Percentiles rank a stretch among this genome's conserved stretches.
phyloP scores from a whole-genome alignment of 148 eudicot genomes.

The Nepenthes gracilis region DNA sequence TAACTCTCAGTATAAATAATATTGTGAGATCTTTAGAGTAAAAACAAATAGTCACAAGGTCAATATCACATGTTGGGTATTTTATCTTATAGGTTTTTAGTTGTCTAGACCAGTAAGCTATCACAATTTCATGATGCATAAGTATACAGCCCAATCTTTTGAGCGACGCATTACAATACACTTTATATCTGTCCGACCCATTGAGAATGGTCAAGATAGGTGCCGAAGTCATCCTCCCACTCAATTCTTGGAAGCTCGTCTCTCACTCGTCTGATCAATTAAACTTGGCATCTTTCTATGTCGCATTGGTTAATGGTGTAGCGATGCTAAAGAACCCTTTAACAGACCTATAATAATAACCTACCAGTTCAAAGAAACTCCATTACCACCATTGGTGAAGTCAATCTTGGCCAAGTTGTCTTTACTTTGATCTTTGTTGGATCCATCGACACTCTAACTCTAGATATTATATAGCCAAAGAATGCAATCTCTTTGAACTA shows the following conservation, averaged over 20 bases:
- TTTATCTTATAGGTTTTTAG: neutral
- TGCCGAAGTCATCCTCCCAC: neutral
- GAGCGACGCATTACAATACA: constrained; percentile 1
- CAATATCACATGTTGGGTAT: neutral
- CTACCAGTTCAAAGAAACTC: neutral
- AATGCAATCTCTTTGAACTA: neutral
- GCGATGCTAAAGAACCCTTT: neutral
- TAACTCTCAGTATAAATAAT: neutral
- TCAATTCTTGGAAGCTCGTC: neutral
- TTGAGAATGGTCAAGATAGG: neutral
- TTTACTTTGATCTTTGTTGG: neutral
- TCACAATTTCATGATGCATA: neutral
- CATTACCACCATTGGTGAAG: constrained; percentile 4
- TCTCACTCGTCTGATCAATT: neutral
- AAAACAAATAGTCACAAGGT: neutral
- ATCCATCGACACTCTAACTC: neutral
- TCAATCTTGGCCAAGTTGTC: neutral
- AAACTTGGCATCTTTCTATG: neutral
- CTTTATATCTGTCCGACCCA: neutral
- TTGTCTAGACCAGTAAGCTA: neutral
- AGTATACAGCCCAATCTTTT: constrained; percentile 1
- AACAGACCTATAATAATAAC: neutral
- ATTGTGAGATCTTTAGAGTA: neutral
- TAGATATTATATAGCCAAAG: neutral
- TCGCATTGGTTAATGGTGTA: neutral